Evolutionary conservation across 1,284 basidiomycete species (phyloP), one percentile per base, ranked within the genome.

Genomic region (Apiotrichum domesticum): DNA sequence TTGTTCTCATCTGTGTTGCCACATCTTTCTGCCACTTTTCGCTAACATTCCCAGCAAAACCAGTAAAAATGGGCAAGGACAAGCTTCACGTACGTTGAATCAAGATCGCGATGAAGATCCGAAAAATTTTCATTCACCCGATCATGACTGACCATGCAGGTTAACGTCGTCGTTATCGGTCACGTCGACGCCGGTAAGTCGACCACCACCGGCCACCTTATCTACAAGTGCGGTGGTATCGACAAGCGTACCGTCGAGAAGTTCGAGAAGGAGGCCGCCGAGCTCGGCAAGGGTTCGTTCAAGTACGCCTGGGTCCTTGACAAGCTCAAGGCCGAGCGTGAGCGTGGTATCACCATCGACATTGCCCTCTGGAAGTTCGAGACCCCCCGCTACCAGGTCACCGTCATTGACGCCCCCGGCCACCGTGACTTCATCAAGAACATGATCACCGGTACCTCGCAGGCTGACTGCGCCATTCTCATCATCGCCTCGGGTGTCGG

Each of bases 381-480:
- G 83, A 96, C 92, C 68, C 90, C 92, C 76, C 90, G 87, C 78
- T 95, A 62, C 61, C 83, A 85, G 80, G 87, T 90, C 69, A 90
- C 88, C 57, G 87, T 90, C 78, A 67, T 68, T 52, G 94, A 97
- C 79, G 96, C 95, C 79, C 96, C 95, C 56, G 96, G 95, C 78
- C 96, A 98, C 83, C 93, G 95, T 87, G 96, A 99, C 80, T 99
- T 99, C 83, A 99, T 99, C 87, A 99, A 99, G 85, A 98, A 97
- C 90, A 97, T 98, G 93, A 98, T 98, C 79, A 98, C 93, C 37
- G 95, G 95, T 86, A 98, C 95, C 76, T 98, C 95, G 74, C 95
- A 98, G 85, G 95, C 95, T 78, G 95, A 98, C 81, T 98, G 95
- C 77, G 95, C 93, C 76, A 88, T 98, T 78, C 92, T 99, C 79